Percentiles rank a stretch among this genome's conserved stretches.
phyloP scores from a whole-genome alignment of 768 basidiomycete species.

The Gelatoporia subvermispora region DNA sequence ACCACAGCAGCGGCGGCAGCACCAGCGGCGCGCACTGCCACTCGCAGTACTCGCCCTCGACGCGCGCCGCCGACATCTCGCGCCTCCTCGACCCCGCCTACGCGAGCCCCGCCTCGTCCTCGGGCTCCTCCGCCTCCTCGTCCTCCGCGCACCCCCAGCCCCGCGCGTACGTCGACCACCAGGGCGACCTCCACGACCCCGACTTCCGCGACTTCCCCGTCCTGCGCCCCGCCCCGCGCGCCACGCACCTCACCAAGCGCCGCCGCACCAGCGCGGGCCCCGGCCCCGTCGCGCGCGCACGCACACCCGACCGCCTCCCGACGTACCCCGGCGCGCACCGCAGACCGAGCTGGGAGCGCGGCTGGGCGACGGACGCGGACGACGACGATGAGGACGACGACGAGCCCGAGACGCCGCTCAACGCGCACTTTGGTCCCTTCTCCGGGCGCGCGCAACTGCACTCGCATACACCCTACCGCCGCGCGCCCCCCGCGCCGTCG shows the following conservation, averaged over 20 bases:
- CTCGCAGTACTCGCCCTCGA: constrained; percentile 28
- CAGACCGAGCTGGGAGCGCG: constrained; percentile 23
- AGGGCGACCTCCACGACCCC: constrained; percentile 63
- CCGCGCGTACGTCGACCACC: constrained; percentile 52
- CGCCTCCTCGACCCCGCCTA: constrained; percentile 65
- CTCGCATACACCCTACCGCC: constrained; percentile 6
- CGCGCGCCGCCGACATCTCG: constrained; percentile 47
- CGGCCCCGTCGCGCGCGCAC: constrained; percentile 9
- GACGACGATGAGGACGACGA: constrained; percentile 23
- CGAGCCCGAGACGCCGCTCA: constrained; percentile 11
- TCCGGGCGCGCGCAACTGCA: constrained; percentile 12
- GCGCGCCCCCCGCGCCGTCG: constrained; percentile 13
- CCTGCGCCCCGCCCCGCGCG: constrained; percentile 18
- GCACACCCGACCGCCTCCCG: constrained; percentile 9
- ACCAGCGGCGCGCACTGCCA: constrained; percentile 2
- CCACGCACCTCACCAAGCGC: not conserved
- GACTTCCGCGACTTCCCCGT: constrained; percentile 63
- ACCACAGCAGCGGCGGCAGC: no score
- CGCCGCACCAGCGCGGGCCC: constrained; percentile 11
- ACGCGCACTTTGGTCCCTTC: constrained; percentile 15
- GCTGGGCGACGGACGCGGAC: constrained; percentile 15
- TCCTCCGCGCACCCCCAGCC: constrained; percentile 16
- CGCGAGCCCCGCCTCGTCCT: constrained; percentile 28
- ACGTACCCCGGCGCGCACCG: constrained; percentile 13
- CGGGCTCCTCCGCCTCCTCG: constrained; percentile 19